These are phyloP conservation scores for Flaveria ramosissima DNA, from an alignment of 129 eudicot species.

Conservation along the genomic window DNA sequence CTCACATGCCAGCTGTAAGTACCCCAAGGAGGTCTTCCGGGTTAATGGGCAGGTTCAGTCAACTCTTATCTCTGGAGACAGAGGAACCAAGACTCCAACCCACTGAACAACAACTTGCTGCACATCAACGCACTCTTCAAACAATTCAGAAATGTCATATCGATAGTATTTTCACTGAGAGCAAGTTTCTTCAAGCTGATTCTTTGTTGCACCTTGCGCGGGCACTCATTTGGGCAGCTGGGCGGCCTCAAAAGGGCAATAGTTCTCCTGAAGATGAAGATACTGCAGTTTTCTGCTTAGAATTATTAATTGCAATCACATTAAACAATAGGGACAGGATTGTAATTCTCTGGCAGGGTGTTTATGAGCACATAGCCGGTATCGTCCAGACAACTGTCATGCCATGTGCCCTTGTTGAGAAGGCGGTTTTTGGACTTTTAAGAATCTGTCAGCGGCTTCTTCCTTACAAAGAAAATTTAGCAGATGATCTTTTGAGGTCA, in stretches of 20 bases:
- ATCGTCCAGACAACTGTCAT: constrained; percentile 80
- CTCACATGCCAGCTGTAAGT: constrained; percentile 72
- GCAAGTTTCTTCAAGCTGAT: constrained; percentile 83
- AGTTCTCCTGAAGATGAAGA: constrained; percentile 83
- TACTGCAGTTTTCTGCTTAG: constrained; percentile 88
- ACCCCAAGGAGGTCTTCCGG: constrained; percentile 89
- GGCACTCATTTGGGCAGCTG: constrained; percentile 92
- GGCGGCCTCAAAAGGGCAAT: constrained; percentile 79
- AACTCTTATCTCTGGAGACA: constrained; percentile 80
- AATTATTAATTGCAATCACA: constrained; percentile 79
- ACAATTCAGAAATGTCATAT: constrained; percentile 87
- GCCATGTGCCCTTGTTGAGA: constrained; percentile 87
- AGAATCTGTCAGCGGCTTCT: constrained; percentile 83
- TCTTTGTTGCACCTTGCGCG: constrained; percentile 80
- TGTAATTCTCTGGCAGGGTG: constrained; percentile 86
- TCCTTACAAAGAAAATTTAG: constrained; percentile 87
- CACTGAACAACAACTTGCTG: constrained; percentile 87
- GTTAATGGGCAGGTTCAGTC: constrained; percentile 93
- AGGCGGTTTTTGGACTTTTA: constrained; percentile 87
- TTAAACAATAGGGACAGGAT: constrained; percentile 80
- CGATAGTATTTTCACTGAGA: constrained; percentile 85
- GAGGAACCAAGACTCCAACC: constrained; percentile 92
- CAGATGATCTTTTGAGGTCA: constrained; percentile 81
- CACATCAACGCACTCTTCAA: constrained; percentile 86
- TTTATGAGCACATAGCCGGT: constrained; percentile 78